Evolutionary conservation across 1,139 yeast genomes (phyloP), one percentile per base, ranked within the genome.

Genomic region (Diutina scorzettiae): DNA sequence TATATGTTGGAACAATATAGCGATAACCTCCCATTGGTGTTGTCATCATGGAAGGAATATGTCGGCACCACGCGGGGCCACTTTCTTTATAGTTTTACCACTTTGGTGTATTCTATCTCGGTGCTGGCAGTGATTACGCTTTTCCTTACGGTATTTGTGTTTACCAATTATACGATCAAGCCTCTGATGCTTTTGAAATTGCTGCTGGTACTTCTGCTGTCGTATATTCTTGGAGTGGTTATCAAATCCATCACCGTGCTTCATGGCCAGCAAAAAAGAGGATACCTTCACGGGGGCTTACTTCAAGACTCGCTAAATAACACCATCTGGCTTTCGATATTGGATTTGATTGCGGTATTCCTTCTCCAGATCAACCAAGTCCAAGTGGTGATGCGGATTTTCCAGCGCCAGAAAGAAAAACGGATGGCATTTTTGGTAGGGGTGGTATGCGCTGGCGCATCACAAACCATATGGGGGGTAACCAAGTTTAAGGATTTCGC

Each of bases 391-490:
- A 80, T 81, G 76, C 63, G 91, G 43, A 60, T 83, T 23, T 84
- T 82, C 52, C 75, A 76, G 43, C 66, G 95, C 34, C 81, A 73
- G 43, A 70, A 71, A 43, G 95, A 86, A 57, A 81, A 80, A 54
- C 64, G 86, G 43, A 59, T 79, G 37, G 73, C 84, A 4, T 71
- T 83, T 41, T 64, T 73, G 46, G 62, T 78, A 14, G 95, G 95
- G 1, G 60, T 75, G 0, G 48, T 66, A 0, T 64, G 85, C 2
- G 69, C 80, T 4, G 51, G 81, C 3, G 58, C 74, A 0, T 71
- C 86, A 1, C 85, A 82, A 52, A 66, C 76, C 1, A 66, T 83
- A 8, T 81, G 89, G 86, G 86, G 78, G 0, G 66, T 81, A 1
- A 67, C 87, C 5, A 71, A 73, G 9, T 78, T 80, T 52, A 60